Evolutionary conservation across 2,329 filamentous ascomycete genomes (phyloP).

Genomic region (Talaromyces sp.): DNA sequence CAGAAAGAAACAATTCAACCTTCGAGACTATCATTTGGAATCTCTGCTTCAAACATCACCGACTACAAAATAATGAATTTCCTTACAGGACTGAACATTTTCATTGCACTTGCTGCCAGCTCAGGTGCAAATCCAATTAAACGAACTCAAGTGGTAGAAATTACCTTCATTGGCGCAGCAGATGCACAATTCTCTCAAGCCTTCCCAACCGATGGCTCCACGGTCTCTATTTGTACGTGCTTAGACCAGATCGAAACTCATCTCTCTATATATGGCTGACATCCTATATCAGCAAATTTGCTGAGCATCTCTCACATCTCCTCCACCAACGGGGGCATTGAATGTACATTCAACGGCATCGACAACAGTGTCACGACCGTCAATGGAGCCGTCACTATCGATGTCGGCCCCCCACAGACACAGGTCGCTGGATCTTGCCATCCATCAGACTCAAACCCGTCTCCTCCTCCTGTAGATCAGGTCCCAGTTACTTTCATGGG

Average conservation of each 20-base stretch:
- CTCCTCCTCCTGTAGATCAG: neutral
- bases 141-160: neutral
- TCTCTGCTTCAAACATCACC: neutral
- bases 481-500: constrained; percentile 16
- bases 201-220: constrained; percentile 20
- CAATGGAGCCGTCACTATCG: constrained; percentile 10
- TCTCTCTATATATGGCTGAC: neutral
- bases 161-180: constrained; percentile 24
- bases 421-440: constrained; percentile 22
- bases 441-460: neutral
- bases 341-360: constrained; percentile 25
- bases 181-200: constrained; percentile 19
- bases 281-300: constrained; percentile 11
- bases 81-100: neutral
- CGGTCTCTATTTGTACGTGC: constrained; percentile 16
- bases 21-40: neutral
- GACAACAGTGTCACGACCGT: constrained; percentile 22
- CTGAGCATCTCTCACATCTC: constrained; percentile 25
- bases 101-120: neutral
- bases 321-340: constrained; percentile 1
- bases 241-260: neutral
- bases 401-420: constrained; percentile 27
- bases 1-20: neutral
- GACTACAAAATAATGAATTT: neutral
- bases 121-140: constrained; percentile 2